Base-by-base conservation (phyloP, 768 basidiomycete genomes). In the Russula virescens region DNA sequence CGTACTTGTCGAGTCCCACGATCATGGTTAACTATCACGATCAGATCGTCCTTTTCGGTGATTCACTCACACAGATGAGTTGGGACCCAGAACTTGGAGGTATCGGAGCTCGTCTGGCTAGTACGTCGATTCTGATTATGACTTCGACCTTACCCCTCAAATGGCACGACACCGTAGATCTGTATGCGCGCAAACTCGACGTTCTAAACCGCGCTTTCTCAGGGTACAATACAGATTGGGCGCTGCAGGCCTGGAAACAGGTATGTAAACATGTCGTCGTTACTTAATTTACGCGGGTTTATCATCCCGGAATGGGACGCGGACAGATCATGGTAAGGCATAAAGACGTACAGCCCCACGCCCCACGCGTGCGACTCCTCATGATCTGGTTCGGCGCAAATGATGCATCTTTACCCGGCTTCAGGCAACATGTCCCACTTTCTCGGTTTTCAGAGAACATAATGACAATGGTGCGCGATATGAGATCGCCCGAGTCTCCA, bases 341-440 rank as follows among this genome's bases (percentile, higher is more conserved):
- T 66, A 68, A 77, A 11, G 79, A 77, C 7, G 79, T 80, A 60
- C 79, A 76, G 58, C 68, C 72, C 23, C 73, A 79, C 55, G 76
- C 77, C 42, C 86, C 88, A 9, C 82, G 79, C 49, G 79, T 94
- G 40, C 83, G 82, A 46, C 73, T 95, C n/a, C 77, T 95, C 62
- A 83, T 83, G 7, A 84, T 96, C 69, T 97, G 92, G 92, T 90
- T 91, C 63, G 94, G 94, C 52, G 86, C 87, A 18, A 98, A 98
- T 74, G 94, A 98, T 72, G 83, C 94, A 7, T 83, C 82, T 67
- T 77, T 90, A 54, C 72, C 75, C 31, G 81, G 81, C 0, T 84
- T 80, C 21, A 74, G 78, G 18, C 94, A 96, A 70, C 88, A 93
- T 70, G 88, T 95, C 48, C 87, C 92, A 3, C 74, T 90, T 28